Evolutionary conservation across 2,329 filamentous ascomycete genomes (phyloP), one percentile per base, ranked within the genome.

Genomic region (Claviceps fusiformis): DNA sequence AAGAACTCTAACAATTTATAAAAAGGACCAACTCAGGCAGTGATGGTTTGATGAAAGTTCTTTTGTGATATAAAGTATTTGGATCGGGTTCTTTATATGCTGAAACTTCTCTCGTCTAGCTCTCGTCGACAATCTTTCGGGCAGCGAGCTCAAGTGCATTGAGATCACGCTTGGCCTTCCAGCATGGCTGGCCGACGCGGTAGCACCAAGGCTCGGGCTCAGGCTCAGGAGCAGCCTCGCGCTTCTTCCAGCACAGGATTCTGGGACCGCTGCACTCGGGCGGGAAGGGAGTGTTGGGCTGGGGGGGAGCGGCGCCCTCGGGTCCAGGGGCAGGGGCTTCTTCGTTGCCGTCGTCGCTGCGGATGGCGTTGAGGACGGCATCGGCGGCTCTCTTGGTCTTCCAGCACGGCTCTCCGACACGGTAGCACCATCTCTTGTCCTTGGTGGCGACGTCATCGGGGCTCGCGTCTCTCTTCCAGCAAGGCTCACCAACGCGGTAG

Each of bases 101-200:
- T 41, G 37, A 41, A 3, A n/a, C n/a, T n/a, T 15, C 17, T 17
- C 13, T 41, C 37, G 37, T 41, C 37, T 41, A 41, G 37, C 13
- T 41, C 37, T 41, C 54, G 1, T 64, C 62, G 19, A 65, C 35
- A 47, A 70, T 63, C 52, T 56, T 57, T 8, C 62, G 62, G 46
- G 67, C 67, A 52, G 60, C 65, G 6, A 57, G 47, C 49, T 62
- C 57, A 47, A 68, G 60, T 17, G 61, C 62, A 6, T 61, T 53
- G 35, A 69, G 55, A 43, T 65, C 64, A 48, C 72, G 69, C 61
- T 68, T 67, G 56, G 69, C 72, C 59, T 65, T 69, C 68, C 68
- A 69, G 70, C 75, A 78, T 24, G 67, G 60, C 59, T 71, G 64
- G 56, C 75, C 73, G 43, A 53, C 48, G 41, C 64, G 62, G 59